Percentiles rank a stretch among this genome's conserved stretches.
phyloP scores from a whole-genome alignment of 768 basidiomycete genomes.

The Podaxis pistillaris region DNA sequence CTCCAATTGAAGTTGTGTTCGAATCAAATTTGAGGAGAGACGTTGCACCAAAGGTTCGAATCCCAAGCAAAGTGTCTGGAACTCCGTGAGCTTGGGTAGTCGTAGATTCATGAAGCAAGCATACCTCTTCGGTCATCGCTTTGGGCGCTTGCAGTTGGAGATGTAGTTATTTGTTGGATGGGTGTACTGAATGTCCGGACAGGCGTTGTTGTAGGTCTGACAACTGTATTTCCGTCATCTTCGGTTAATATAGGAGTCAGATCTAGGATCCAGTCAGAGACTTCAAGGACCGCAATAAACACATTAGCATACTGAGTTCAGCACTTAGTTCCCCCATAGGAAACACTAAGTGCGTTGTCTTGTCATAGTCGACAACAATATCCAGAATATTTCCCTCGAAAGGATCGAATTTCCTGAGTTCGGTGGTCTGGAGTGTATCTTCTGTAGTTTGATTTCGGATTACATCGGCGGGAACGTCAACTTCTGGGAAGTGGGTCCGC shows the following conservation, averaged over 20 bases:
- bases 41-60: constrained; percentile 48
- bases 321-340: constrained; percentile 59
- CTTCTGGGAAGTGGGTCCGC: constrained; percentile 67
- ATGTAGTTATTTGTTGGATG: constrained; percentile 59
- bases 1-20: constrained; percentile 16
- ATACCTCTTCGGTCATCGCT: neutral
- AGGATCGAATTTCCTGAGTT: constrained; percentile 53
- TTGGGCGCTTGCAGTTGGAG: constrained; percentile 14
- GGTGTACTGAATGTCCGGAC: constrained; percentile 59
- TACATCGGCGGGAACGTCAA: constrained; percentile 70
- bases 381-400: constrained; percentile 54
- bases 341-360: constrained; percentile 40
- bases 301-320: constrained; percentile 54
- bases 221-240: constrained; percentile 25
- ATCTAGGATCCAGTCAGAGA: constrained; percentile 34
- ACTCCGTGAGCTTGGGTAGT: neutral
- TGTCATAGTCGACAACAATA: constrained; percentile 27
- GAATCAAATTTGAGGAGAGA: constrained; percentile 36
- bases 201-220: constrained; percentile 41
- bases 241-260: constrained; percentile 41
- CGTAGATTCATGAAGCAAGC: neutral
- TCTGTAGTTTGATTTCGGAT: constrained; percentile 53
- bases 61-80: constrained; percentile 32
- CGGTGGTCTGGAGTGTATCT: constrained; percentile 35
- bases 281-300: neutral